Evolutionary conservation across 176 grass and related monocot species (phyloP), one percentile per base, ranked within the genome.

Genomic region (Zea luxurians): DNA sequence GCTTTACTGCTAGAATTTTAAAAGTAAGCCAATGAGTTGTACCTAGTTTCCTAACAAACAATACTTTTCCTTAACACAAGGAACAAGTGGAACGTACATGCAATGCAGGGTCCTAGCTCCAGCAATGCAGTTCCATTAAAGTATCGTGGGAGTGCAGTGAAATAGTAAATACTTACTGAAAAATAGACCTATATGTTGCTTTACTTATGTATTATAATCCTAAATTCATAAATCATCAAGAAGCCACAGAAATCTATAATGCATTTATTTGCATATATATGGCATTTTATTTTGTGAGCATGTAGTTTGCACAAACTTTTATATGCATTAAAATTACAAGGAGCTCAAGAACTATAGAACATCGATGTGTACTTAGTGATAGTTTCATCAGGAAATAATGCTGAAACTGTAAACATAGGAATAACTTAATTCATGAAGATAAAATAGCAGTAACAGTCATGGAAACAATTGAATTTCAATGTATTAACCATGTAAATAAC

Each of bases 61-160:
- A 7, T 74, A 48, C 1, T 60, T 74, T 49, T 75, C 17, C 4
- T 50, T 18, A 71, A 55, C 62, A 43, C n/a, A 48, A 35, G 34
- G 49, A 35, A 40, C 8, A 4, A 35, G 66, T 45, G 13, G 41
- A 71, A 73, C 41, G 4, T 17, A 69, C 36, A 48, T 50, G 8
- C 48, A 54, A 13, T 70, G 37, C 64, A 76, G 18, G 48, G 6
- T 46, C 37, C 61, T 40, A 53, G 4, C 54, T 42, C 49, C 20
- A 10, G 1, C 50, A 75, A 13, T 61, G 16, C 42, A 75, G 17
- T 60, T 73, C 16, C 43, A 68, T 50, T 17, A 44, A 35, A 86
- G 42, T 16, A 15, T 61, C 69, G 4, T 6, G 12, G 4, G n/a
- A 59, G n/a, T 44, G 65, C 46, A 52, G 34, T 41, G 6, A 49